Base-by-base conservation (phyloP, 805 yeast species). In the Wickerhamiella domercqiae region DNA sequence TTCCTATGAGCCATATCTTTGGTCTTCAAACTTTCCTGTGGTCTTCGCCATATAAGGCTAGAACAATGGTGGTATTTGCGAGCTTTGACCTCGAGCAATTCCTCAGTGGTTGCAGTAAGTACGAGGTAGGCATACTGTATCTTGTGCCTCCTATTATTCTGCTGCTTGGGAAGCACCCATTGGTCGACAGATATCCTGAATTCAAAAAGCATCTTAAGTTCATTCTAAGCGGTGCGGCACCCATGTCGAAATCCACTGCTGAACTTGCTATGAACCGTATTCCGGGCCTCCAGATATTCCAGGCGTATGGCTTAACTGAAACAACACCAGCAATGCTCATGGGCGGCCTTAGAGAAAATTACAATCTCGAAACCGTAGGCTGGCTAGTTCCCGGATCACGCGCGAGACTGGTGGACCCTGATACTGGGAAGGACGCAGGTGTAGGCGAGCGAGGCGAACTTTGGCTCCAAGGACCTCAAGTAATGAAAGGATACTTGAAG, bases 401-500 rank as follows among this genome's bases (percentile, higher is more conserved):
- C 48, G 63, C 73, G 45, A 61, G 68, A 41, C 58, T 75, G 14
- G 55, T 60, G 15, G 58, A 54, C 39, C 49, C 50, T 7, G 56
- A 54, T 5, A 48, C 51, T 5, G 54, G 55, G 9, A 62, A 67
- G 39, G 80, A 71, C 38, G 61, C 69, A 17, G 22, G 28, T 11
- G 71, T 72, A 6, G 66, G 66, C 25, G 46, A 50, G 17, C 51
- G 56, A 2, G 80, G 80, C 29, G 79, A 74, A 55, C 57, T 74
- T 34, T 55, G 73, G 49, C 38, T 74, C 7, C 62, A 75, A 37
- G 77, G 79, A 0, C 70, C 73, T 11, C 73, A 70, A 48, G 60
- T 70, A 24, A 71, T 71, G 56, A 50, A 46, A 34, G 67, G 66
- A 13, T 73, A 74, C 46, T 67, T 57, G 50, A 61, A 68, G 39